Evolutionary conservation across 768 basidiomycete genomes (phyloP).

Genomic region (Strobilomyces echinocephalus): DNA sequence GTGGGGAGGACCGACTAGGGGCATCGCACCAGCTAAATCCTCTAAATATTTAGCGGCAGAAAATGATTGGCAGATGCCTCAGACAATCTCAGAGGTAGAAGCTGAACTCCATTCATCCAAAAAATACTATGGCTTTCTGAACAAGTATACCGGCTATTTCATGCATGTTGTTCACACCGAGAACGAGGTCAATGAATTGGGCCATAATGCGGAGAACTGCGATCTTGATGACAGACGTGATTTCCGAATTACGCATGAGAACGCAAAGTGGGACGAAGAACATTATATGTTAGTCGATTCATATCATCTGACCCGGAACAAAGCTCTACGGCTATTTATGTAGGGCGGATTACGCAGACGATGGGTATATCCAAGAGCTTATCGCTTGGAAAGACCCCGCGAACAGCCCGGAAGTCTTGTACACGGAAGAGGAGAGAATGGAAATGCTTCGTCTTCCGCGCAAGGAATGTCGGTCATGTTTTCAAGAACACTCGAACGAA

Average conservation of each 20-base stretch:
- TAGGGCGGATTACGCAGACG: constrained; percentile 80
- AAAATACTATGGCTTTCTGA: constrained; percentile 71
- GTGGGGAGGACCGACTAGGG: constrained; percentile 28
- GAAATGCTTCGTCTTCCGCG: constrained; percentile 54
- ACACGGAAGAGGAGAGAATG: constrained; percentile 68
- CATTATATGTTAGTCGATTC: constrained; percentile 66
- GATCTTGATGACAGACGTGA: constrained; percentile 45
- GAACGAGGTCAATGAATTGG: constrained; percentile 81
- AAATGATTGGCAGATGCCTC: constrained; percentile 77
- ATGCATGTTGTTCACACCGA: constrained; percentile 65
- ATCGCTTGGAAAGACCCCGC: constrained; percentile 63
- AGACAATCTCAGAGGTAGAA: constrained; percentile 45
- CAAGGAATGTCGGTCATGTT: constrained; percentile 44
- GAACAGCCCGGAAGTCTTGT: constrained; percentile 39
- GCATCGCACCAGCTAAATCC: constrained; percentile 4
- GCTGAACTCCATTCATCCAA: constrained; percentile 36
- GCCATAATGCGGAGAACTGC: constrained; percentile 57
- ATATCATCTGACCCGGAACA: background rate
- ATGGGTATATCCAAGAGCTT: constrained; percentile 69
- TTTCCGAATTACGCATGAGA: constrained; percentile 56
- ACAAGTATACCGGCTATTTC: constrained; percentile 73
- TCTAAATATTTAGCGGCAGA: constrained; percentile 55
- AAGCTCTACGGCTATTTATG: constrained; percentile 3
- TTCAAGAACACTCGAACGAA: background rate
- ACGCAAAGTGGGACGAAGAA: constrained; percentile 79